Evolutionary conservation across 208 protist species (phyloP).

Genomic region (Leishmania guyanensis): DNA sequence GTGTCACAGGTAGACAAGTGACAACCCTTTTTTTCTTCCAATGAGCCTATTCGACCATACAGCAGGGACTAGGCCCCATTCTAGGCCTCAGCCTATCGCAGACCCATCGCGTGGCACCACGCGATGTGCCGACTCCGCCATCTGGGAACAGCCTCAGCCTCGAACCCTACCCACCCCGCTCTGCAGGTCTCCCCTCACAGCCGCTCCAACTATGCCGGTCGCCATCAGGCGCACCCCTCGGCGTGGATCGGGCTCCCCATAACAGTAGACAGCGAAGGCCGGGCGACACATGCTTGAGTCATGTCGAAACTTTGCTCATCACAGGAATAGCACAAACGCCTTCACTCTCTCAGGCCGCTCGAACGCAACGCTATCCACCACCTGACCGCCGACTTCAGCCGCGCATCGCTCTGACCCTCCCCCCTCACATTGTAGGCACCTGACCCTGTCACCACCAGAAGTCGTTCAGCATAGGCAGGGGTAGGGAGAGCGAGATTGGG

Average conservation of each 20-base stretch:
- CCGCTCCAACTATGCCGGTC: neutral
- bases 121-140: neutral
- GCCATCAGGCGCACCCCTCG: neutral
- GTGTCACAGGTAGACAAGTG: neutral
- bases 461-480: neutral
- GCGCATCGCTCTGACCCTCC: neutral
- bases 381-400: neutral
- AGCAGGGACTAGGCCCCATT: neutral
- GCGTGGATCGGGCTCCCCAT: neutral
- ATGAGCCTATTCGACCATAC: neutral
- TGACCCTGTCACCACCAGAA: neutral
- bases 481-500: neutral
- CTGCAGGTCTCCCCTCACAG: neutral
- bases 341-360: neutral
- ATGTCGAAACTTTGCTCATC: neutral
- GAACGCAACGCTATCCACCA: neutral
- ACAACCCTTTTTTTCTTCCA: neutral
- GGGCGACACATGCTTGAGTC: neutral
- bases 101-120: neutral
- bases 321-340: neutral
- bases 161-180: neutral
- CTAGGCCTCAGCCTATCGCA: neutral
- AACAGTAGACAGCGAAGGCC: neutral
- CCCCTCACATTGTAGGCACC: neutral
- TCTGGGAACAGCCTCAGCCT: neutral